A percentile compares a stretch with the other conserved stretches of the same genome.
These are phyloP conservation scores for Stylonectria norvegica DNA, from an alignment of 2,329 filamentous ascomycete genomes.

Conservation along the genomic window DNA sequence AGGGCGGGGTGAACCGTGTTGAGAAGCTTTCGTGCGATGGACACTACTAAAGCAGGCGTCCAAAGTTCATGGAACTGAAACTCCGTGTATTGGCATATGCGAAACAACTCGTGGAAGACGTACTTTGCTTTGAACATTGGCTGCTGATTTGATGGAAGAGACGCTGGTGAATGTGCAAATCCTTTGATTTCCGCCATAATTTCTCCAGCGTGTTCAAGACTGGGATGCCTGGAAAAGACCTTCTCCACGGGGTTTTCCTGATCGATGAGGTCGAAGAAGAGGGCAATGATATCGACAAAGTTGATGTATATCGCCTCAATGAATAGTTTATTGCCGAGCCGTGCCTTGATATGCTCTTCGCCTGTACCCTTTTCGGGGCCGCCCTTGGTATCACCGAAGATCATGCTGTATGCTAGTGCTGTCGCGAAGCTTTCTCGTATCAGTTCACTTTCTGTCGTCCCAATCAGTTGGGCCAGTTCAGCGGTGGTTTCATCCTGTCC, in stretches of 20 bases:
- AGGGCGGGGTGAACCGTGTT: conserved; percentile 78
- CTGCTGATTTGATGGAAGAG: conserved; percentile 75
- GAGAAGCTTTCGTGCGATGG: conserved; percentile 72
- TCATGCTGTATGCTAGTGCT: conserved; percentile 77
- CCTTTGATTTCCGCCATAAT: conserved; percentile 66
- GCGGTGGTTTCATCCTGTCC: conserved; percentile 62
- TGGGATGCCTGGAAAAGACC: conserved; percentile 57
- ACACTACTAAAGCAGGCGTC: conserved; percentile 71
- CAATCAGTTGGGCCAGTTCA: conserved; percentile 58
- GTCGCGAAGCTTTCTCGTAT: conserved; percentile 70
- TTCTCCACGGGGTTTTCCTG: conserved; percentile 72
- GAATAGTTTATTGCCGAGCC: conserved; percentile 66
- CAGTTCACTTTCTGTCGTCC: conserved; percentile 52
- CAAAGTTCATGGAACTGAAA: conserved; percentile 65
- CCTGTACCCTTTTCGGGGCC: conserved; percentile 47
- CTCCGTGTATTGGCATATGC: conserved; percentile 70
- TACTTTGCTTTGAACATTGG: conserved; percentile 80
- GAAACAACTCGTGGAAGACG: conserved; percentile 69
- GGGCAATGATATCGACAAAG: conserved; percentile 73
- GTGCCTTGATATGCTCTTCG: conserved; percentile 64
- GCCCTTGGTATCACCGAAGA: conserved; percentile 44
- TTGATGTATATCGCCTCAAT: conserved; percentile 60
- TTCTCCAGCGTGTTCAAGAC: conserved; percentile 58
- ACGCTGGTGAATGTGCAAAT: conserved; percentile 62
- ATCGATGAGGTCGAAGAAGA: conserved; percentile 73